Conservation (phyloP, 2,329 filamentous ascomycete species). For the Cephalotrichum gorgonifer region DNA sequence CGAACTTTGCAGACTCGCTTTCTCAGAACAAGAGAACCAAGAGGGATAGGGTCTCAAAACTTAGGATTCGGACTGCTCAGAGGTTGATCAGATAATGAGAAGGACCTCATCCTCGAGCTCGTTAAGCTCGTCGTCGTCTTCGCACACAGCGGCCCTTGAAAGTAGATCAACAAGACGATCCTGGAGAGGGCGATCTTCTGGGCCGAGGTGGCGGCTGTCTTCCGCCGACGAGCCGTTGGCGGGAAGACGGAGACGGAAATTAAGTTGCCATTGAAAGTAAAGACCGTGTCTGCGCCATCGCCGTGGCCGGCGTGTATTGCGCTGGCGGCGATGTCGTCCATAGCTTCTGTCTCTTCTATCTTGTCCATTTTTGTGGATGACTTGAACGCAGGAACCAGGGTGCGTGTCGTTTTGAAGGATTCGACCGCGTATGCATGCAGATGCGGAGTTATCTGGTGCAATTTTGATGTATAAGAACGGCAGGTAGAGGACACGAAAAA, state of each 20-base stretch:
- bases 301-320: slow-evolving; percentile 12
- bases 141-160: slow-evolving; percentile 6
- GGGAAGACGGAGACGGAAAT: slow-evolving; percentile 13
- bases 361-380: neutral
- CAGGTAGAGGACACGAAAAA: no score
- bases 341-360: slow-evolving; percentile 4
- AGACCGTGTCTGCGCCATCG: slow-evolving; percentile 15
- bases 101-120: slow-evolving; percentile 11
- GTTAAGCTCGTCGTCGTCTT: slow-evolving; percentile 4
- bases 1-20: no score
- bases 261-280: slow-evolving; percentile 11
- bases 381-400: no score
- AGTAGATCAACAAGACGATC: slow-evolving; percentile 13
- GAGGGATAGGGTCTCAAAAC: no score
- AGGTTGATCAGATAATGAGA: slow-evolving; percentile 10
- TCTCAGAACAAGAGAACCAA: no score
- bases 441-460: no score
- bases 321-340: slow-evolving; percentile 6
- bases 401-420: no score
- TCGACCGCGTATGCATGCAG: no score
- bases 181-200: slow-evolving; percentile 7
- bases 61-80: no score
- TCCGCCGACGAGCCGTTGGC: slow-evolving; percentile 5
- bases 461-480: no score
- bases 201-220: slow-evolving; percentile 1